Conservation (phyloP, 2,329 filamentous ascomycete species). For the Monilinia aucupariae region DNA sequence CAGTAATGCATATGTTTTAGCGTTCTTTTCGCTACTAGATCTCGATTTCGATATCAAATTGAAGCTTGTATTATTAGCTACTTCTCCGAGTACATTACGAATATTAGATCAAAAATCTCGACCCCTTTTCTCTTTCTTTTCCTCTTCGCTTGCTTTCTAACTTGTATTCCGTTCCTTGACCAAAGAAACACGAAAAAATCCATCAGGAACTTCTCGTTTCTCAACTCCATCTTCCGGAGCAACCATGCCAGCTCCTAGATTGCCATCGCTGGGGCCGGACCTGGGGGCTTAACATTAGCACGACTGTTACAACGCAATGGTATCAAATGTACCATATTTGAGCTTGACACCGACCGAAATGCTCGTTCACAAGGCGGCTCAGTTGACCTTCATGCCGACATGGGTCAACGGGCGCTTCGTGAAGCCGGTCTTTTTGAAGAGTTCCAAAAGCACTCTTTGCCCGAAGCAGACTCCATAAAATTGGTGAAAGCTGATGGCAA, state of each 20-base stretch:
- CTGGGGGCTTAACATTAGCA: conserved; percentile 25
- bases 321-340: conserved; percentile 32
- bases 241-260: conserved; percentile 19
- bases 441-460: conserved; percentile 37
- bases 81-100: too few relatives aligned
- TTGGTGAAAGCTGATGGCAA: conserved; percentile 35
- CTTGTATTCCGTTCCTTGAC: neutral
- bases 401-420: conserved; percentile 33
- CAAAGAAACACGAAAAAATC: neutral
- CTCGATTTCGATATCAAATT: too few relatives aligned
- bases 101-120: too few relatives aligned
- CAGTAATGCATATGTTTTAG: too few relatives aligned
- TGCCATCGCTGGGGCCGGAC: conserved; percentile 26
- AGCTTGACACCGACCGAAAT: conserved; percentile 28
- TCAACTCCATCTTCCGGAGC: neutral
- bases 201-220: too few relatives aligned
- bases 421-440: conserved; percentile 33
- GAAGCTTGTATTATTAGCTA: too few relatives aligned
- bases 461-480: conserved; percentile 41
- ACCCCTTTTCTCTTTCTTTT: too few relatives aligned
- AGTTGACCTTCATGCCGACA: conserved; percentile 42
- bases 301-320: conserved; percentile 25
- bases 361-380: conserved; percentile 38
- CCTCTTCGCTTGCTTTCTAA: neutral
- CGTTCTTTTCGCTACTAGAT: too few relatives aligned